Conservation (phyloP, 768 basidiomycete species). For the Agaricus sinodeliciosus region DNA sequence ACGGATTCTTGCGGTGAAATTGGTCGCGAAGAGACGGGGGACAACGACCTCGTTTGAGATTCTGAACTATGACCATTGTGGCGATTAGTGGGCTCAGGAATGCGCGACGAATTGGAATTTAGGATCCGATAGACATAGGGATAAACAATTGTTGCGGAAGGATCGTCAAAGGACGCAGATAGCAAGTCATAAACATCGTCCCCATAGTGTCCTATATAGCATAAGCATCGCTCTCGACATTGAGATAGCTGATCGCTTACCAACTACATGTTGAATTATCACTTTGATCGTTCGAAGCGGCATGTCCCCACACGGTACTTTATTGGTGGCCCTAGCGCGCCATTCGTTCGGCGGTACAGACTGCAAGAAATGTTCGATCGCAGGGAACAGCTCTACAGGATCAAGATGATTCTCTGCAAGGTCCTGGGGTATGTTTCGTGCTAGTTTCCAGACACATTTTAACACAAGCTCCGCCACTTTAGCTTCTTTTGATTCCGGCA, state of each 20-base stretch:
- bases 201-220: slow-evolving; percentile 62
- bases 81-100: slow-evolving; percentile 29
- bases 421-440: slow-evolving; percentile 90
- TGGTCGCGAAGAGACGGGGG: slow-evolving; percentile 61
- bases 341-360: slow-evolving; percentile 95
- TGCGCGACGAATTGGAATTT: slow-evolving; percentile 53
- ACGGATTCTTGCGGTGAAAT: slow-evolving; percentile 63
- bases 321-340: slow-evolving; percentile 85
- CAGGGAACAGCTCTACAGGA: slow-evolving; percentile 83
- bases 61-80: slow-evolving; percentile 29
- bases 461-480: slow-evolving; percentile 89
- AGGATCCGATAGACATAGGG: slow-evolving; percentile 91
- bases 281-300: slow-evolving; percentile 97
- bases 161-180: slow-evolving; percentile 86
- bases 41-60: slow-evolving; percentile 38
- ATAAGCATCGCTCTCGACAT: slow-evolving; percentile 10
- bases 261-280: slow-evolving; percentile 94
- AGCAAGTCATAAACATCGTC: slow-evolving; percentile 90
- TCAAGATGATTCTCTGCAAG: slow-evolving; percentile 74
- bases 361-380: slow-evolving; percentile 91
- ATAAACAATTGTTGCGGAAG: slow-evolving; percentile 96
- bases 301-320: slow-evolving; percentile 96
- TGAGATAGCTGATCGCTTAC: slow-evolving; percentile 40
- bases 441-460: slow-evolving; percentile 98
- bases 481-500: slow-evolving; percentile 71